Conservation (phyloP, 306 rosid genomes). For the Cyamopsis tetragonoloba region DNA sequence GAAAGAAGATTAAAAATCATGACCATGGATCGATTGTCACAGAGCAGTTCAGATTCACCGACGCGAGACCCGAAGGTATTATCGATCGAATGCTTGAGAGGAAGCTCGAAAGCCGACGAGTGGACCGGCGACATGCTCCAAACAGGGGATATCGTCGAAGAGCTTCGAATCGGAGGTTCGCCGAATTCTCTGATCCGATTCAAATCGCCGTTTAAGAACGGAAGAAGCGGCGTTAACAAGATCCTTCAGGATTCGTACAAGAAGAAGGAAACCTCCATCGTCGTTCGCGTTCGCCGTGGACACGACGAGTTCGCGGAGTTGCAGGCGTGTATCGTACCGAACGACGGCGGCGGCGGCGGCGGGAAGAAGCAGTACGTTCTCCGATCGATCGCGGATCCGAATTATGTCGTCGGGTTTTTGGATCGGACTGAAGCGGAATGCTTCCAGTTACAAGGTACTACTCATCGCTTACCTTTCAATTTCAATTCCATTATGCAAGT, state of each 20-base stretch:
- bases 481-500: background rate
- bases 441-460: constrained; percentile 71
- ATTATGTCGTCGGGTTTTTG: constrained; percentile 66
- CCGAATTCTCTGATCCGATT: constrained; percentile 29
- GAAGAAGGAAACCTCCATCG: constrained; percentile 73
- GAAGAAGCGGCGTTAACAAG: constrained; percentile 66
- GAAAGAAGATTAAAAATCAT: no score
- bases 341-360: no score
- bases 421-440: constrained; percentile 81
- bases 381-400: constrained; percentile 71
- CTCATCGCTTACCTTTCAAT: background rate
- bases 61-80: constrained; percentile 46
- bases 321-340: constrained; percentile 84
- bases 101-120: constrained; percentile 68
- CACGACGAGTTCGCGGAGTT: constrained; percentile 59
- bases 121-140: constrained; percentile 86
- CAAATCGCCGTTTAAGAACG: constrained; percentile 72
- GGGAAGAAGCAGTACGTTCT: constrained; percentile 61
- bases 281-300: constrained; percentile 69
- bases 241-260: constrained; percentile 63
- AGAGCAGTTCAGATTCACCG: constrained; percentile 58
- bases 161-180: constrained; percentile 61
- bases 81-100: constrained; percentile 77
- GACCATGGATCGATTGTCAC: constrained; percentile 73
- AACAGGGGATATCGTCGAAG: constrained; percentile 87